Evolutionary conservation across 2,329 filamentous ascomycete genomes (phyloP).

Genomic region (Catunica adiposa): DNA sequence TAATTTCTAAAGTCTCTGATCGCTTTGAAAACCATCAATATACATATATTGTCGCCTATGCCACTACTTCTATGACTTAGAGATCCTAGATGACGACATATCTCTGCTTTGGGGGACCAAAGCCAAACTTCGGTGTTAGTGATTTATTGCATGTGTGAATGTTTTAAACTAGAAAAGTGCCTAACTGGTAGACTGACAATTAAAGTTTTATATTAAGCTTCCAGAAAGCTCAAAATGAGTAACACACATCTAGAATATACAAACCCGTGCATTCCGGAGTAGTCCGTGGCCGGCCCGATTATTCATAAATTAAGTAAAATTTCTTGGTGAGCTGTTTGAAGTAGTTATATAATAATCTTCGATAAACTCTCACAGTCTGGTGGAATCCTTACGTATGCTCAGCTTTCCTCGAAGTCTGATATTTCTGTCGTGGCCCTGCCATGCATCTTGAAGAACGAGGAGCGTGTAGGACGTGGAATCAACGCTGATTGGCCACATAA

Average conservation of each 20-base stretch:
- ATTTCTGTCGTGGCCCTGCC: not conserved
- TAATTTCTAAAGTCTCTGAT: no score
- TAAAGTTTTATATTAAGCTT: no score
- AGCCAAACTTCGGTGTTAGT: no score
- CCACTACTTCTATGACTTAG: no score
- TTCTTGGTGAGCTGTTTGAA: not conserved
- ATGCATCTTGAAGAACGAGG: constrained; percentile 13
- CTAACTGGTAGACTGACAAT: no score
- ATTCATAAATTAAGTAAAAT: not conserved
- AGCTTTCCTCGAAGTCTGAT: not conserved
- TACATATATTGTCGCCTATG: no score
- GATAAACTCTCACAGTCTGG: not conserved
- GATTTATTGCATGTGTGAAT: no score
- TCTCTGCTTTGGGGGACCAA: no score
- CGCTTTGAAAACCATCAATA: no score
- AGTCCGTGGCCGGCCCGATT: not conserved
- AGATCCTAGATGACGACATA: no score
- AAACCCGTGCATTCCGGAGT: constrained; percentile 1
- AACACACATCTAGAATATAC: not conserved
- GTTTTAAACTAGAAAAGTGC: no score
- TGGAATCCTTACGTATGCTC: not conserved
- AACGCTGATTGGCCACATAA: constrained; percentile 13
- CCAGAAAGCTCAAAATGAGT: no score
- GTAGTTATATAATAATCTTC: not conserved
- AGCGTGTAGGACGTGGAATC: constrained; percentile 13